Base-by-base conservation (phyloP, 202 grass and related monocot species). In the Setaria viridis region DNA sequence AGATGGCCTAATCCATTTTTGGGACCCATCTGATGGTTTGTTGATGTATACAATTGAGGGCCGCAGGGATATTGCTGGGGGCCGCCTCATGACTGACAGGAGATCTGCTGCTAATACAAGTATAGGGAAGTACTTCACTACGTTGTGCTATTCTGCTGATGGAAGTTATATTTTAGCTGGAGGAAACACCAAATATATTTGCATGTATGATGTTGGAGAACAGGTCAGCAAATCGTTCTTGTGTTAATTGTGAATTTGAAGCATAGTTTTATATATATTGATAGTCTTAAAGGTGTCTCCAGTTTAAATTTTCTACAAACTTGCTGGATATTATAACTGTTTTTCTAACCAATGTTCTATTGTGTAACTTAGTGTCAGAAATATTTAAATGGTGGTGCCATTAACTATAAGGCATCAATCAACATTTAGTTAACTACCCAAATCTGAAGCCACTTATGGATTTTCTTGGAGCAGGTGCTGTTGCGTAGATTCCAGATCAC, bases 151-250 rank as follows among this genome's bases (percentile, higher is more conserved):
- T 90, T 96, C 97, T 75, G 97, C 93, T 37, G 91, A 99, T 85
- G 96, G 96, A 49, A 88, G 88, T 59, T 99, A 88, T 83, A 99
- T 99, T 88, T 87, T 99, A 65, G 97, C 93, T 12, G 93, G 91
- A 86, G 97, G 97, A 72, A 94, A 94, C 85, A 94, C 93, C 73
- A 95, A 95, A 90, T 94, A 95, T 81, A 92, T 96, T 64, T 99
- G 97, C 80, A 95, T 96, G 97, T 99, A 99, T 83, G 93, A 99
- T 71, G 81, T 99, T 74, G 90, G 90, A 66, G 97, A 99, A 70
- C 93, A 96, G 93, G 97, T 99, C 4, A 91, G 88, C 11, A 78
- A 77, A 81, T 57, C 41, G 79, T 69, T 76, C 62, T 83, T 67
- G 17, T 68, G 39, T 51, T 62, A 6, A 54, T 86, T 80, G 19